These are phyloP conservation scores for Protostelium mycophagum DNA, from an alignment of 78 protist genomes.

Conservation along the genomic window DNA sequence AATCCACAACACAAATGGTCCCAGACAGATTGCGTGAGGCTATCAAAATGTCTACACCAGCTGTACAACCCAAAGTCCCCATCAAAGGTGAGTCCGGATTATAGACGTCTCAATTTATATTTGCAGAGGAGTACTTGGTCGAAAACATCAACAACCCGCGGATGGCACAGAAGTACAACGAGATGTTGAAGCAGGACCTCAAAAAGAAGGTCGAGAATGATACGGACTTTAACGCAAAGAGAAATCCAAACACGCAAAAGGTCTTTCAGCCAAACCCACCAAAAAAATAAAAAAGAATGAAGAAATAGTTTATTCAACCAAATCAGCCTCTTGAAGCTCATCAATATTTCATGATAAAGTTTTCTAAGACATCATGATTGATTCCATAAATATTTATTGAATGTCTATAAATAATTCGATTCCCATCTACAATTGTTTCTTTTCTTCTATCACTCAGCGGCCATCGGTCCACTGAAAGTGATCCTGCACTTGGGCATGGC, in stretches of 20 bases:
- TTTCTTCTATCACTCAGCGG: background rate
- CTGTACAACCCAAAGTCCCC: background rate
- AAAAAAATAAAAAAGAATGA: no score
- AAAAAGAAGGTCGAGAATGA: background rate
- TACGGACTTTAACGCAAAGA: background rate
- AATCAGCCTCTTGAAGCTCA: no score
- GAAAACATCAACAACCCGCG: background rate
- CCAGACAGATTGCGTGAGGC: background rate
- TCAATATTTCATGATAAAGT: no score
- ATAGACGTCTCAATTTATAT: no score
- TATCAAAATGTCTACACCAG: background rate
- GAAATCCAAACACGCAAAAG: background rate
- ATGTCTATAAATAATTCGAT: no score
- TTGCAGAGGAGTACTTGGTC: background rate
- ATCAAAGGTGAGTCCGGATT: no score
- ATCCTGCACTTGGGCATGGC: background rate
- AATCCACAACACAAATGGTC: no score
- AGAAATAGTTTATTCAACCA: no score
- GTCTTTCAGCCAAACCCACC: background rate
- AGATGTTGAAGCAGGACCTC: background rate
- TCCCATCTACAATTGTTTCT: no score
- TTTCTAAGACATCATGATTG: no score
- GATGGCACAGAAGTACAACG: background rate
- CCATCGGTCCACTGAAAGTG: background rate
- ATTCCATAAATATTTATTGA: no score